Evolutionary conservation across 176 grass and related monocot genomes (phyloP).

Genomic region (Carex littledalei): DNA sequence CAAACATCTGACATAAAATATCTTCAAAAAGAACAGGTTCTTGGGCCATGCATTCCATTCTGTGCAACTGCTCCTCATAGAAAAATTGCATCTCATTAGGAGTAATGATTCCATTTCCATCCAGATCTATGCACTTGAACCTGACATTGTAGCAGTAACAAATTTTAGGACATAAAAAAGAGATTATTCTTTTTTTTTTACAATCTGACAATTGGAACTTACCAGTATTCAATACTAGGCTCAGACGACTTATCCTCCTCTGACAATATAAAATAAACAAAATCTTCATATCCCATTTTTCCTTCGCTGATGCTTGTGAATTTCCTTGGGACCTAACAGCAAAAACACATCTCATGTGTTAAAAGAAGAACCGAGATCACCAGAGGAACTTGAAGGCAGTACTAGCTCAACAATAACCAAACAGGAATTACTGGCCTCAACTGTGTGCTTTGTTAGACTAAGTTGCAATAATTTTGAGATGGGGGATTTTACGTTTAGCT

Average conservation of each 20-base stretch:
- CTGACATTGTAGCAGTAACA: constrained; percentile 37
- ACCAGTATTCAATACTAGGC: constrained; percentile 99
- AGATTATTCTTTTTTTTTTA: constrained; percentile 5
- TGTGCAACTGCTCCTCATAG: constrained; percentile 97
- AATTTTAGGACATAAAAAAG: constrained; percentile 5
- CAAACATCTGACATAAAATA: constrained; percentile 98
- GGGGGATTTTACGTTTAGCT: neutral
- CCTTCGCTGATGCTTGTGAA: constrained; percentile 89
- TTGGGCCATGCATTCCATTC: constrained; percentile 99
- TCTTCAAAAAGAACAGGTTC: constrained; percentile 99
- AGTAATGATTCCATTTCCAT: constrained; percentile 93
- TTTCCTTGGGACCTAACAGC: constrained; percentile 74
- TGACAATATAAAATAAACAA: constrained; percentile 97
- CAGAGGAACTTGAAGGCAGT: neutral
- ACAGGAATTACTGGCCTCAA: neutral
- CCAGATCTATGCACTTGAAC: constrained; percentile 99
- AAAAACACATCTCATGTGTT: constrained; percentile 10
- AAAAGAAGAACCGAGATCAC: constrained; percentile 22
- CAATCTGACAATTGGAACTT: constrained; percentile 27
- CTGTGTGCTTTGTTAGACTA: constrained; percentile 12
- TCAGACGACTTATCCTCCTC: constrained; percentile 98
- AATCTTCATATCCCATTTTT: constrained; percentile 99
- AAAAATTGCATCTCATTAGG: constrained; percentile 99
- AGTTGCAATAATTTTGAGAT: neutral
- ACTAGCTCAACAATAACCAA: neutral